Evolutionary conservation across 2,329 filamentous ascomycete species (phyloP).

Genomic region (Plectosphaerella plurivora): DNA sequence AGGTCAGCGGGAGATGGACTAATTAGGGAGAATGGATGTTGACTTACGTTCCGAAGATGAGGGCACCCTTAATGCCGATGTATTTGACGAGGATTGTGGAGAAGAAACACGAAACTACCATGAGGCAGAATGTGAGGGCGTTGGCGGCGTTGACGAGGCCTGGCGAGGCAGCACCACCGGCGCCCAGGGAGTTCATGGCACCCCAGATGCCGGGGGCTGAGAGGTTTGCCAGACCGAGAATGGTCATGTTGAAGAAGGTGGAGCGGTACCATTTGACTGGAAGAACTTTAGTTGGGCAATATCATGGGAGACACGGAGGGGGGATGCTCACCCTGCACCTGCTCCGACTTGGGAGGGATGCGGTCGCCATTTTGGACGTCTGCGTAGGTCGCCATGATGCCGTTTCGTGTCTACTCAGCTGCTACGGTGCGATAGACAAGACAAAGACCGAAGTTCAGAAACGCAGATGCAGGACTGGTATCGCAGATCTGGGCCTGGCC

Average conservation of each 20-base stretch:
- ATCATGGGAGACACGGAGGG: too few species aligned
- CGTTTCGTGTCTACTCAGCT: too few species aligned
- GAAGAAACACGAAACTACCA: conserved; percentile 67
- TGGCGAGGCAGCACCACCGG: conserved; percentile 61
- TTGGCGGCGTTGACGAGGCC: conserved; percentile 68
- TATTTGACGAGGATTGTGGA: conserved; percentile 59
- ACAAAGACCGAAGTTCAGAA: too few species aligned
- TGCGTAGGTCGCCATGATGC: not conserved
- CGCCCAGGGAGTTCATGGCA: conserved; percentile 70
- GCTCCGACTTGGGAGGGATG: conserved; percentile 21
- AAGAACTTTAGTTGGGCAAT: not conserved
- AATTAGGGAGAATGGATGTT: not conserved
- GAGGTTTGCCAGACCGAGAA: conserved; percentile 68
- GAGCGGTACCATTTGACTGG: conserved; percentile 65
- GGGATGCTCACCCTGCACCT: conserved; percentile 18
- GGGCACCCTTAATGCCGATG: conserved; percentile 65
- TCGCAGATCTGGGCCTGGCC: too few species aligned
- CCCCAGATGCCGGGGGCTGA: conserved; percentile 68
- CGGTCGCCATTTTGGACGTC: not conserved
- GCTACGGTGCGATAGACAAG: too few species aligned
- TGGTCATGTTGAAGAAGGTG: conserved; percentile 67
- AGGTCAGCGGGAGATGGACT: not conserved
- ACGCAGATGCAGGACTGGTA: too few species aligned
- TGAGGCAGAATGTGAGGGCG: conserved; percentile 66
- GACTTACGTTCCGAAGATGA: conserved; percentile 64